A percentile compares a stretch with the other conserved stretches of the same genome.
These are phyloP conservation scores for Lasiodiplodia citricola DNA, from an alignment of 2,329 filamentous ascomycete genomes.

Conservation along the genomic window DNA sequence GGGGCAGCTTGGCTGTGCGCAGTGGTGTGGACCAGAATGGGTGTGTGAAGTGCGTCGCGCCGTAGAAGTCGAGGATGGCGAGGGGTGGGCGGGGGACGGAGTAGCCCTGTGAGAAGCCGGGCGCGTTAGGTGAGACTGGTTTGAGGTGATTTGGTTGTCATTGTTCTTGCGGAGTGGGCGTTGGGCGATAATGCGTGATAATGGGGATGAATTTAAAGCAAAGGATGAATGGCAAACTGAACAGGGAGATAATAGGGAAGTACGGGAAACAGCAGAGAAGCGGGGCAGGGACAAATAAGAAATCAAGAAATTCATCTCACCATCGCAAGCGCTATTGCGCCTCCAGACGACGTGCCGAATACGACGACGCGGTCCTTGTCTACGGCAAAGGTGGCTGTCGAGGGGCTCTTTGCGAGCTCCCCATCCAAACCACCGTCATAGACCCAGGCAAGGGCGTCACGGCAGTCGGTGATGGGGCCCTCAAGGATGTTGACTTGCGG, in stretches of 20 bases:
- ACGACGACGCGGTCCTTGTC: constrained; percentile 42
- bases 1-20: constrained; percentile 32
- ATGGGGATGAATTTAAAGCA: constrained; percentile 43
- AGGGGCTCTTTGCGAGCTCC: constrained; percentile 27
- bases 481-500: constrained; percentile 41
- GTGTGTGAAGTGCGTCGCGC: constrained; percentile 44
- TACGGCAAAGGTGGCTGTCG: constrained; percentile 26
- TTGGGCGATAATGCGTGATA: background rate
- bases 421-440: constrained; percentile 38
- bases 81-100: constrained; percentile 40
- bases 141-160: too few relatives aligned
- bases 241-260: too few relatives aligned
- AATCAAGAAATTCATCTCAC: background rate
- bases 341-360: constrained; percentile 47
- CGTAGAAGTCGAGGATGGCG: constrained; percentile 50
- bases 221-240: background rate
- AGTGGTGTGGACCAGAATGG: constrained; percentile 46
- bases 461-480: constrained; percentile 42
- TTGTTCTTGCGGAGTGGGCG: background rate
- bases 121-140: background rate
- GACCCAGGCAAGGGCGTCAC: constrained; percentile 45
- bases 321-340: constrained; percentile 54
- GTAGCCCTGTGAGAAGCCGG: background rate
- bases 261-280: background rate
- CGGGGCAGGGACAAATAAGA: background rate